Evolutionary conservation across 2,329 filamentous ascomycete species (phyloP), one percentile per base, ranked within the genome.

Genomic region (Stemphylium lycopersici): DNA sequence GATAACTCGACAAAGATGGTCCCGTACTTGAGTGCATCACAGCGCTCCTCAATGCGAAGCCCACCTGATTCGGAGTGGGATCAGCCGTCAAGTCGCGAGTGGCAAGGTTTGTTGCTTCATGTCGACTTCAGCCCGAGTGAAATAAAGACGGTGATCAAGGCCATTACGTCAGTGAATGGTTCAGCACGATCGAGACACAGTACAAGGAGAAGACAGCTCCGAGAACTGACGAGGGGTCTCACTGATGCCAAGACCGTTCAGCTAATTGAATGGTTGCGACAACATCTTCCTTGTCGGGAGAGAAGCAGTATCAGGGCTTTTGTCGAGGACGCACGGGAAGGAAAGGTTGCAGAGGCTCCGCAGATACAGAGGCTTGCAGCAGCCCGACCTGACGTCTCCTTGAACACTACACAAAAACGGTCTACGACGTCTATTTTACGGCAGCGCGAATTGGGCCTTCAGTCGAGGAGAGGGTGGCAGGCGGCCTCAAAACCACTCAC

Each of bases 121-220:
- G 65, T 75, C 1, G 73, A 75, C 33, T 73, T 76, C 33, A 65
- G 60, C 12, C 26, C 57, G 2, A 52, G 47, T 32, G 74, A 76
- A 46, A 26, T 74, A 4, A 49, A 54, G 11, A 18, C 55, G 7
- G 65, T 74, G 2, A 52, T 71, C 38, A 50, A 43, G 16, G 56
- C 46, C 1, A 39, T 69, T 2, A n/a, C 31, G 1, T 59, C 55
- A 15, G 32, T 64, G 3, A 24, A 62, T 3, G 26, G 39, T 3
- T 16, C 39, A 11, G 11, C 48, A 2, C 34, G 32, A n/a, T 46
- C 52, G 26, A 48, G 50, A n/a, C 61, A 59, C 6, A 56, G 18
- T 13, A 67, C 58, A 24, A 51, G 41, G 38, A 54, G 59, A 40
- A 67, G 65, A 45, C 65, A 64, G 8, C 39, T 75, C 3, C 67